phyloP scores from a whole-genome alignment of 192 early-diverging fungal genomes.

The Backusella circina region DNA sequence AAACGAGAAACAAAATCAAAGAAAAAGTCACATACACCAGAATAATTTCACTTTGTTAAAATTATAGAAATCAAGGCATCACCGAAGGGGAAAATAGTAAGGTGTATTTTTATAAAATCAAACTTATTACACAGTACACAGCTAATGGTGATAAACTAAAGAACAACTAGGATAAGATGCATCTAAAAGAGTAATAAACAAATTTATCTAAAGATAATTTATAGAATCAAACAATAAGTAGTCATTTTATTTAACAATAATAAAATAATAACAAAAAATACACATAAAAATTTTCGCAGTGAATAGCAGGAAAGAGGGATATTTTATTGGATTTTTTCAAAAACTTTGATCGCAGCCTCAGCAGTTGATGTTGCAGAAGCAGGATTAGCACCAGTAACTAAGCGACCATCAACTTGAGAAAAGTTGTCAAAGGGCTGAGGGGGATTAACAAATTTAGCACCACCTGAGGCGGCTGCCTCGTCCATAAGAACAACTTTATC shows the following conservation, averaged over 20 bases:
- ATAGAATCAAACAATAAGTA: not conserved
- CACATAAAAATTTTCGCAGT: not conserved
- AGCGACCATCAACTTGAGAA: slow-evolving; percentile 51
- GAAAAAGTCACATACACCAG: too few relatives aligned
- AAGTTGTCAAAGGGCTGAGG: slow-evolving; percentile 20
- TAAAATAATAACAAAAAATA: not conserved
- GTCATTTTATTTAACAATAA: too few relatives aligned
- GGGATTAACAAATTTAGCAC: slow-evolving; percentile 20
- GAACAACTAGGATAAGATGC: too few relatives aligned
- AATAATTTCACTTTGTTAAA: too few relatives aligned
- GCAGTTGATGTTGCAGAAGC: slow-evolving; percentile 47
- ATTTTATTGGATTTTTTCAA: not conserved
- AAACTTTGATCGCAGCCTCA: slow-evolving; percentile 2
- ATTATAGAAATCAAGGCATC: too few relatives aligned
- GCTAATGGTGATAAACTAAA: too few relatives aligned
- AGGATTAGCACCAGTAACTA: slow-evolving; percentile 77
- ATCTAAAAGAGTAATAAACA: too few relatives aligned
- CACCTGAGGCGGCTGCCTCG: slow-evolving; percentile 28
- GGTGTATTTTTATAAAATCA: too few relatives aligned
- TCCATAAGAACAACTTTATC: slow-evolving; percentile 38
- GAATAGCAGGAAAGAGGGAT: not conserved
- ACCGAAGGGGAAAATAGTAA: too few relatives aligned
- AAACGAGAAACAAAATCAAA: too few relatives aligned
- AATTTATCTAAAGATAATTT: not conserved
- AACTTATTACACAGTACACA: too few relatives aligned